Evolutionary conservation across 371 early-diverging fungal genomes (phyloP).

Genomic region (Fennellomyces sp.): DNA sequence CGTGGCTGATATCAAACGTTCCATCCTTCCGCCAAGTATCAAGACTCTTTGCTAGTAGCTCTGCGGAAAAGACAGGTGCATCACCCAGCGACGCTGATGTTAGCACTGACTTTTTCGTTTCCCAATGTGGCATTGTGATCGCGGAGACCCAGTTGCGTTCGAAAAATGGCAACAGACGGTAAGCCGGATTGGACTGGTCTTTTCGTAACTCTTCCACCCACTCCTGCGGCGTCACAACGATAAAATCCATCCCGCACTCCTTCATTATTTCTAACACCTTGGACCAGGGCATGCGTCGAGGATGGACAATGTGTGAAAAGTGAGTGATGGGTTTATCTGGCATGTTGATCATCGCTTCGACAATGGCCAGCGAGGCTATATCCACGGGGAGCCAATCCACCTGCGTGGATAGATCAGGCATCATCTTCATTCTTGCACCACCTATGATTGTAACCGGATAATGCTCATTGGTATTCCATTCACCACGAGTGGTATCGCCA

Average conservation of each 20-base stretch:
- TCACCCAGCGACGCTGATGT: background rate
- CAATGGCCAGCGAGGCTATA: conserved; percentile 29
- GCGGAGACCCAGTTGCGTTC: too few species aligned
- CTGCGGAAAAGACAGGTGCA: conserved; percentile 1
- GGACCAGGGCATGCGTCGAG: conserved; percentile 22
- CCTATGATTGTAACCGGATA: conserved; percentile 37
- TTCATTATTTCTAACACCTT: conserved; percentile 24
- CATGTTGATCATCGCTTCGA: conserved; percentile 30
- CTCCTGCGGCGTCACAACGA: conserved; percentile 17
- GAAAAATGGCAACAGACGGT: conserved; percentile 28
- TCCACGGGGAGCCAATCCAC: conserved; percentile 43
- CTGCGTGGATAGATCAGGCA: background rate
- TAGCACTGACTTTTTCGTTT: background rate
- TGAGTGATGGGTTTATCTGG: conserved; percentile 5
- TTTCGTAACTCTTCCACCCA: conserved; percentile 27
- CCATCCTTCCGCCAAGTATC: too few species aligned
- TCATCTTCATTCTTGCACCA: conserved; percentile 24
- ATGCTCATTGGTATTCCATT: conserved; percentile 48
- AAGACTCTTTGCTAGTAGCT: conserved; percentile 6
- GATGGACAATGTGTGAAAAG: conserved; percentile 40
- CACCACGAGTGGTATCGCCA: conserved; percentile 37
- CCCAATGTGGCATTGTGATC: conserved; percentile 3
- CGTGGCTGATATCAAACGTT: too few species aligned
- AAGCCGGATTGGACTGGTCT: conserved; percentile 35
- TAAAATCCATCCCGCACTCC: conserved; percentile 28